phyloP scores from a whole-genome alignment of 164 flowering plant genomes.

The Cinnamomum micranthum region DNA sequence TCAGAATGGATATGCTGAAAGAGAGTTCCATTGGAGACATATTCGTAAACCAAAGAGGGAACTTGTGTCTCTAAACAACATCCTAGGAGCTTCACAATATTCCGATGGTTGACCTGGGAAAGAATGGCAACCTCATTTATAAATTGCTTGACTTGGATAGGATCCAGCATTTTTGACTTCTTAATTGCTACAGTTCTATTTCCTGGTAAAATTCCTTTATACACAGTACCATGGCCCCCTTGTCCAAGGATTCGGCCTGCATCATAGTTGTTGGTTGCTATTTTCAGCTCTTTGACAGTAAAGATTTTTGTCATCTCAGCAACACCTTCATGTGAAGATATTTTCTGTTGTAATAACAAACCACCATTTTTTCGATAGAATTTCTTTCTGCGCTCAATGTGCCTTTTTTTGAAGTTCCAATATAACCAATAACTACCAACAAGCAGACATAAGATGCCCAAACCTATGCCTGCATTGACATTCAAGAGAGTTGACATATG shows the following conservation, averaged over 20 bases:
- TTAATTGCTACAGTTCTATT: constrained; percentile 1
- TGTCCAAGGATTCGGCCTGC: neutral
- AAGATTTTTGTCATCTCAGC: constrained; percentile 1
- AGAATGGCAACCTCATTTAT: constrained; percentile 12
- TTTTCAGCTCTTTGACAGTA: neutral
- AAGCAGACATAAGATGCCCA: neutral
- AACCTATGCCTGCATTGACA: constrained; percentile 3
- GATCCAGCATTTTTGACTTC: constrained; percentile 4
- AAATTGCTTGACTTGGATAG: constrained; percentile 2
- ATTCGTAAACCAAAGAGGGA: constrained; percentile 16
- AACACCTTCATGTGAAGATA: neutral
- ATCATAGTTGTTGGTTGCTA: neutral
- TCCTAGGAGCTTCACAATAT: constrained; percentile 19
- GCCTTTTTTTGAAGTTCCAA: constrained; percentile 6
- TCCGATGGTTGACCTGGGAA: constrained; percentile 14
- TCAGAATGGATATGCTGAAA: neutral
- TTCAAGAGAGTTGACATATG: neutral
- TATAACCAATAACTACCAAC: constrained; percentile 2
- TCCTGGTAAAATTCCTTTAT: neutral
- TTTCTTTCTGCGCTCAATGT: constrained; percentile 2
- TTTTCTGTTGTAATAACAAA: constrained; percentile 6
- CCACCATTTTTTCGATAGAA: constrained; percentile 13
- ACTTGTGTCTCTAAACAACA: constrained; percentile 15
- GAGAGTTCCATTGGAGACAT: constrained; percentile 4
- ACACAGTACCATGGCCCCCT: neutral